These are phyloP conservation scores for Triticum dicoccoides DNA, from an alignment of 176 grass and related monocot genomes.

Conservation along the genomic window DNA sequence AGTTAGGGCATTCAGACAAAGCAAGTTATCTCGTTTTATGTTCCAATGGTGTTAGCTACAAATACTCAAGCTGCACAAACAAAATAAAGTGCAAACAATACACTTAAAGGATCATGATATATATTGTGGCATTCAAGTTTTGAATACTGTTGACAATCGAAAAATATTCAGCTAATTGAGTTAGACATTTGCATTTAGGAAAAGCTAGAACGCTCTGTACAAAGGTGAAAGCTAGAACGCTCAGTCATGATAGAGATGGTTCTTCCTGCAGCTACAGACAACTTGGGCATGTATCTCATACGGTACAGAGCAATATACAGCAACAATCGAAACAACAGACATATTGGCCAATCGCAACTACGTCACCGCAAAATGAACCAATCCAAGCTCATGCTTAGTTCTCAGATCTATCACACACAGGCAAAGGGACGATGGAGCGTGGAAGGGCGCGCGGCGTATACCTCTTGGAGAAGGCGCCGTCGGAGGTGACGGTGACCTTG, in stretches of 20 bases:
- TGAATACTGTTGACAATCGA: too few relatives aligned
- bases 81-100: neutral
- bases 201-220: neutral
- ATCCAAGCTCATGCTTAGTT: neutral
- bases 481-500: constrained; percentile 83
- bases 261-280: neutral
- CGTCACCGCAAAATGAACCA: neutral
- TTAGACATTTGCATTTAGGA: neutral
- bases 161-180: neutral
- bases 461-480: constrained; percentile 83
- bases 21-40: neutral
- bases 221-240: neutral
- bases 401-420: neutral
- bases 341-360: neutral
- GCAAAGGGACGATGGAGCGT: neutral
- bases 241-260: neutral
- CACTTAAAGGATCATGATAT: neutral
- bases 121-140: neutral
- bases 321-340: neutral
- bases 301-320: neutral
- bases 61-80: neutral
- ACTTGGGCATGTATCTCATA: neutral
- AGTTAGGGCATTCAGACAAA: too few relatives aligned
- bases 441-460: neutral
- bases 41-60: too few relatives aligned